Percentiles rank a stretch among this genome's conserved stretches.
These are phyloP conservation scores for Porodaedalea pini DNA, from an alignment of 1,284 basidiomycete species.

Conservation along the genomic window DNA sequence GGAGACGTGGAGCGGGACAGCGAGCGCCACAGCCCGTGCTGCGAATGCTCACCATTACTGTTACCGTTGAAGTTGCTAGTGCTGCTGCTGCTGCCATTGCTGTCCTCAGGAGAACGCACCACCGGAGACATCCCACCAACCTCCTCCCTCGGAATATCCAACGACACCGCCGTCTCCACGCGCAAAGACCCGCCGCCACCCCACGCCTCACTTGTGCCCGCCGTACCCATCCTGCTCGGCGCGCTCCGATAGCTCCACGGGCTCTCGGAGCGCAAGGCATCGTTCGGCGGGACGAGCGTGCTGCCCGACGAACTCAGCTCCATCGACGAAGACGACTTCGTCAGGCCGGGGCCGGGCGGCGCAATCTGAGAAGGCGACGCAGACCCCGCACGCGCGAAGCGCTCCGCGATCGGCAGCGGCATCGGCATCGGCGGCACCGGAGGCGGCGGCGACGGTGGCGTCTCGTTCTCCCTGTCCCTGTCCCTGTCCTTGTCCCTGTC, in stretches of 20 bases:
- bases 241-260: conserved; percentile 6
- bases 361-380: neutral
- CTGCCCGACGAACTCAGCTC: neutral
- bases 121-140: neutral
- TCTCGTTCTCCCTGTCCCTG: neutral
- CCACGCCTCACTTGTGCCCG: neutral
- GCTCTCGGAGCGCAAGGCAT: neutral
- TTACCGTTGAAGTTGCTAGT: no score
- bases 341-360: neutral
- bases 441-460: conserved; percentile 8
- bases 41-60: no score
- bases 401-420: conserved; percentile 17
- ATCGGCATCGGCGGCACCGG: conserved; percentile 14
- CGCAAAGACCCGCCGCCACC: neutral
- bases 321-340: neutral
- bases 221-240: neutral
- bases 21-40: neutral
- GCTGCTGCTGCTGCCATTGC: no score
- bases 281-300: neutral
- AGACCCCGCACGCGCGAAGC: conserved; percentile 14
- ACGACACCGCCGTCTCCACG: neutral
- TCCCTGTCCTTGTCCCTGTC: conserved; percentile 9
- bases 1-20: neutral
- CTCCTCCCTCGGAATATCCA: neutral
- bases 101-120: neutral